Conservation (phyloP, 345 rosid species). For the Turnera subulata region DNA sequence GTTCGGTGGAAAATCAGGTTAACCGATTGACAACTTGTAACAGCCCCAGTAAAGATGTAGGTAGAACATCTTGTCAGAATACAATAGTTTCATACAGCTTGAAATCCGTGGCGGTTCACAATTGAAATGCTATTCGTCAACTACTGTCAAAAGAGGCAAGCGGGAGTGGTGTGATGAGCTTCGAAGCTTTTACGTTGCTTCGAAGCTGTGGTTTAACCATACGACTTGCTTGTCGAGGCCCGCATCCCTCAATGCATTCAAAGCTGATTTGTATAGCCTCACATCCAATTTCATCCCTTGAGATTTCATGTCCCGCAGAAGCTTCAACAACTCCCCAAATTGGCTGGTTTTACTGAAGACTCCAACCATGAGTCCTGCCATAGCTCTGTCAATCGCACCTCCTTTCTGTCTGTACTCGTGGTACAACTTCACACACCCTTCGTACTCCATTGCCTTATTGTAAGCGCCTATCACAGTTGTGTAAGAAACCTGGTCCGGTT, state of each 20-base stretch:
- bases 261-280: conserved; percentile 61
- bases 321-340: conserved; percentile 63
- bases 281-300: conserved; percentile 57
- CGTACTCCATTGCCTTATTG: conserved; percentile 57
- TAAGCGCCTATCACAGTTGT: conserved; percentile 67
- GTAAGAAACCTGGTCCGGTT: conserved; percentile 78
- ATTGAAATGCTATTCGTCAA: too few species aligned
- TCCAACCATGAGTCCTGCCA: conserved; percentile 85
- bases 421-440: conserved; percentile 50
- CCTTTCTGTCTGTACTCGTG: conserved; percentile 53
- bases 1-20: too few species aligned
- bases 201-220: conserved; percentile 65
- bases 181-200: conserved; percentile 22
- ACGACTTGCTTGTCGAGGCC: conserved; percentile 54
- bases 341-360: conserved; percentile 69
- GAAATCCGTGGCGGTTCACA: too few species aligned
- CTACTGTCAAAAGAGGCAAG: too few species aligned
- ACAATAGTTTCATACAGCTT: too few species aligned
- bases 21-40: too few species aligned
- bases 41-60: too few species aligned
- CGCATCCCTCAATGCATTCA: conserved; percentile 72
- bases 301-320: conserved; percentile 59
- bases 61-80: too few species aligned
- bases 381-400: conserved; percentile 57
- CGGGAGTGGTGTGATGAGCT: too few species aligned